Evolutionary conservation across 2,329 filamentous ascomycete genomes (phyloP), one percentile per base, ranked within the genome.

Genomic region (Aspergillus fumigatiaffinis): DNA sequence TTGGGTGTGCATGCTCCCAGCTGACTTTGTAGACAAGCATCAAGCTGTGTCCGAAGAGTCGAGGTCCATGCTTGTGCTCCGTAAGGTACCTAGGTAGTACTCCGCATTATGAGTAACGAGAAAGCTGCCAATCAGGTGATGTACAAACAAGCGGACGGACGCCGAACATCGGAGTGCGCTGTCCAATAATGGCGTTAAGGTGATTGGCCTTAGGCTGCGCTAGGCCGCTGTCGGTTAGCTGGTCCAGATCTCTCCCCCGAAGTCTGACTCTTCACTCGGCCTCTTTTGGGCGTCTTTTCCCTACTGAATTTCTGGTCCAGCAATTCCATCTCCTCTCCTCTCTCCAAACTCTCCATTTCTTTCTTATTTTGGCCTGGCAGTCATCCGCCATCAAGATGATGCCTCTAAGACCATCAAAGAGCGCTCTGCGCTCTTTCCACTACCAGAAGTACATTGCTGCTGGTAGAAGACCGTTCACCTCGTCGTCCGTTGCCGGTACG

Each of bases 401-500:
- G 75, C 75, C 79, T 71, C 65, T 80, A 68, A 75, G 77, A 71
- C 76, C 79, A 61, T 79, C 79, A 58, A 78, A 76, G 67, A 74
- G 72, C 64, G 77, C 79, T 56, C 67, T 79, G 68, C 77, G 80
- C 68, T 73, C 79, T 51, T 67, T 81, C 53, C 76, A 75, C 51
- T 69, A 72, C 63, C 74, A 74, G 63, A 75, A 72, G 65, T 71
- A 75, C 60, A 68, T 77, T 28, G 64, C 67, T 61, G 70, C 73
- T 60, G 64, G 65, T 53, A 66, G 69, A 58, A 73, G 75, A 60
- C 65, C 69, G 42, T 80, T 82, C 65, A 78, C 79, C 41, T 73
- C 76, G 42, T 75, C 79, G 35, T 68, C 76, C 55, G 71, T 76
- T 52, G 72, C 76, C 54, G 73, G 77, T 55, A 76, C 77, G 62